phyloP scores from a whole-genome alignment of 2,329 filamentous ascomycete species.

The Huntiella omanensis region DNA sequence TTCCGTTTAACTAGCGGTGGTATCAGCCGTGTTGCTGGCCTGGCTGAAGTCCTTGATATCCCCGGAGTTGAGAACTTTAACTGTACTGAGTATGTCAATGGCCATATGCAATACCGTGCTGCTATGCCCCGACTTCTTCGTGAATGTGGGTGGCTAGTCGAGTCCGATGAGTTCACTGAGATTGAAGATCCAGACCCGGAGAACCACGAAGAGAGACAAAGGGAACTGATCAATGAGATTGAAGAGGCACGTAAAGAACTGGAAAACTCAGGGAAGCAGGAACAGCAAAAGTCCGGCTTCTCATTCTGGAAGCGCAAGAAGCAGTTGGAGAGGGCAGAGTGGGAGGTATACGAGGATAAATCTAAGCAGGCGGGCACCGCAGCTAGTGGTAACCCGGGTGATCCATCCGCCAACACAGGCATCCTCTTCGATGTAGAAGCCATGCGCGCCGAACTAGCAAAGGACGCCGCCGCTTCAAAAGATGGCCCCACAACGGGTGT shows the following conservation, averaged over 20 bases:
- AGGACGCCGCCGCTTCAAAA: constrained; percentile 49
- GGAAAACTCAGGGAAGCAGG: constrained; percentile 51
- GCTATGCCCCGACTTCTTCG: constrained; percentile 79
- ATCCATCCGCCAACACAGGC: constrained; percentile 26
- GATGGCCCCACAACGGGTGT: constrained; percentile 28
- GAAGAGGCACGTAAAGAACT: constrained; percentile 80
- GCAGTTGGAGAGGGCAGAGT: constrained; percentile 63
- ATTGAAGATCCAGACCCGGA: constrained; percentile 97
- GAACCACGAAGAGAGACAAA: constrained; percentile 69
- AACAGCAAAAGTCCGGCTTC: constrained; percentile 39
- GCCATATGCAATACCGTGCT: constrained; percentile 91
- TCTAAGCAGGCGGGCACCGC: constrained; percentile 21
- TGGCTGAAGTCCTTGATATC: constrained; percentile 57
- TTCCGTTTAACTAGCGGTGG: constrained; percentile 89
- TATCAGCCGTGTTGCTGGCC: constrained; percentile 70
- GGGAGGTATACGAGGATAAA: constrained; percentile 80
- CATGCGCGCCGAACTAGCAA: constrained; percentile 68
- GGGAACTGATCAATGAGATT: constrained; percentile 89
- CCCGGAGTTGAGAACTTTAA: constrained; percentile 76
- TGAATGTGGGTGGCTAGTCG: constrained; percentile 76
- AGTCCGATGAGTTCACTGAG: constrained; percentile 85
- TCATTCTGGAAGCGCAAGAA: constrained; percentile 71
- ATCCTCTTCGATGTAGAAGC: constrained; percentile 93
- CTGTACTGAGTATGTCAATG: constrained; percentile 66
- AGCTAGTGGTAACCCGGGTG: constrained; percentile 24